Base-by-base conservation (phyloP, 345 rosid species). In the Rubroshorea leprosula region DNA sequence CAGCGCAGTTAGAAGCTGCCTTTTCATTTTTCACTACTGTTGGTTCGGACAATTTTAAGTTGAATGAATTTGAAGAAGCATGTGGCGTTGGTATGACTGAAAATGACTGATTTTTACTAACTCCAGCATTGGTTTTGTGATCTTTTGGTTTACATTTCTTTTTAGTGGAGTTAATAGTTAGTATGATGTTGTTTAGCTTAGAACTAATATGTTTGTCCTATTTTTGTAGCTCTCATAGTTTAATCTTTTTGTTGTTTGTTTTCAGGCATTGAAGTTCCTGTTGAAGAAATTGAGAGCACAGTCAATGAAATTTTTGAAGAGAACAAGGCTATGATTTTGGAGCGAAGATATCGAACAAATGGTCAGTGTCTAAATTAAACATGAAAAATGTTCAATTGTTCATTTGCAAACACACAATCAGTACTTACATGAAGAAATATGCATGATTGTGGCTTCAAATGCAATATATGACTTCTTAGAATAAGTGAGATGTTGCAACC, bases 1-100 rank as follows among this genome's bases (percentile, higher is more conserved):
- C 87, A 5, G 93, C 93, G 6, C 99, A 90, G 68, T 76, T 94
- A 59, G 99, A 78, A 58, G 96, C 96, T 35, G 92, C 97, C 21
- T 64, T 83, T 78, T 49, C 74, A 9, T 94, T 87, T 81, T 76
- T 90, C 8, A 54, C 78, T 1, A 65, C 49, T 21, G 67, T 60
- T 49, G 89, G 82, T 25, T 63, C 96, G 0, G 97, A 82, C 61
- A 63, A 72, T 27, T 78, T 87, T 69, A 58, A 82, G 63, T 41
- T 73, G 65, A 71, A 76, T 54, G 95, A 80, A 49, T 87, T 93
- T 73, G 96, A 93, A 71, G 95, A 83, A 64, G 83, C 90, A 10
- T 90, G 99, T 60, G 96, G 99, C 53, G 89, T 90, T 35, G 97
- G 97, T 89, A 76, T 46, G 84, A 45, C 39, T 23, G 22, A 41